Percentiles rank a stretch among this genome's conserved stretches.
phyloP scores from a whole-genome alignment of 2,329 filamentous ascomycete species.

The Colletotrichum tropicicola region DNA sequence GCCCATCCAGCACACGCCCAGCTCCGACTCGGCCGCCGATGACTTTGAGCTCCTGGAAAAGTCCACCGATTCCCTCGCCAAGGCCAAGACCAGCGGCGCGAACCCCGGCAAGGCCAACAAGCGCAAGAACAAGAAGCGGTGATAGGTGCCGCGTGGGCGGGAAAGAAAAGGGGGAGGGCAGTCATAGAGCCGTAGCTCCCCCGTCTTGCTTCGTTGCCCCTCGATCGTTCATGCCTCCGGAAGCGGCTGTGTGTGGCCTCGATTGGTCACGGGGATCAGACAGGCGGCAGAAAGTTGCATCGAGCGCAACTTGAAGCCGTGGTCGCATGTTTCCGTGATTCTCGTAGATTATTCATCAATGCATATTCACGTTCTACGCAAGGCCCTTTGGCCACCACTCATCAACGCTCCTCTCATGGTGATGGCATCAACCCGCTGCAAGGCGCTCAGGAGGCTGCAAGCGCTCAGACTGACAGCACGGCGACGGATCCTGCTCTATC shows the following conservation, averaged over 20 bases:
- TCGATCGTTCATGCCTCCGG: not conserved
- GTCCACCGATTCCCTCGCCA: slow-evolving; percentile 63
- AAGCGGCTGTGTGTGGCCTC: not conserved
- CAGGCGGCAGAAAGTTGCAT: not conserved
- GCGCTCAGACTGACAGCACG: not conserved
- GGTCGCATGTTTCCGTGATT: not conserved
- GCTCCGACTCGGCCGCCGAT: slow-evolving; percentile 65
- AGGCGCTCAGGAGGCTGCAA: too few relatives aligned
- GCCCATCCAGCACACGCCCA: slow-evolving; percentile 59
- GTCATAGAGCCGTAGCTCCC: not conserved
- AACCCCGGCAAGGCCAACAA: slow-evolving; percentile 60
- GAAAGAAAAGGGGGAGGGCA: not conserved
- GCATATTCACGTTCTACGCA: not conserved
- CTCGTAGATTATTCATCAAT: slow-evolving; percentile 21
- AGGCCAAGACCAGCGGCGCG: slow-evolving; percentile 59
- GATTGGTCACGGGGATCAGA: not conserved
- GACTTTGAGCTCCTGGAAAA: slow-evolving; percentile 73
- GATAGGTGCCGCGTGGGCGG: slow-evolving; percentile 28
- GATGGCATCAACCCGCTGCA: slow-evolving; percentile 2
- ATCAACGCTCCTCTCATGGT: not conserved
- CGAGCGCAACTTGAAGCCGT: not conserved
- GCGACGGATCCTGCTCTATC: not conserved
- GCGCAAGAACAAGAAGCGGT: slow-evolving; percentile 65
- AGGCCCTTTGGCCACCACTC: not conserved
- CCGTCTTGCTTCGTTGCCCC: not conserved